A percentile compares a stretch with the other conserved stretches of the same genome.
These are phyloP conservation scores for Talaromyces sp. DNA, from an alignment of 2,329 filamentous ascomycete genomes.

Conservation along the genomic window DNA sequence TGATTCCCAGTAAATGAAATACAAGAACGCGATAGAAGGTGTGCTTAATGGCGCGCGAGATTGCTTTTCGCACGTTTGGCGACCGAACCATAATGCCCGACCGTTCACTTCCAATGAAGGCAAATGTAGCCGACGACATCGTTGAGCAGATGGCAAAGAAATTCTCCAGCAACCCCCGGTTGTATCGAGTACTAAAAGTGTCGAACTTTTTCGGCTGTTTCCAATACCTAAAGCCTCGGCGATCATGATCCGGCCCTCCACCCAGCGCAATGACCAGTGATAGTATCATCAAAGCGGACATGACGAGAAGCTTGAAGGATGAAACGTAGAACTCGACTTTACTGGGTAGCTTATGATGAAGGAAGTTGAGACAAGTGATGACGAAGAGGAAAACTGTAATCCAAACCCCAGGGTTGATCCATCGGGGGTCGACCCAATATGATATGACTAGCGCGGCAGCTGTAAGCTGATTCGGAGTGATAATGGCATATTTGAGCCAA, in stretches of 20 bases:
- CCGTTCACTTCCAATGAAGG: conserved; percentile 75
- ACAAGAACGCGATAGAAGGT: conserved; percentile 80
- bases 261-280: conserved; percentile 65
- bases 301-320: conserved; percentile 68
- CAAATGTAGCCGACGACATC: conserved; percentile 75
- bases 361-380: conserved; percentile 67
- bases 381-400: conserved; percentile 68
- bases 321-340: conserved; percentile 62
- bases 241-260: conserved; percentile 63
- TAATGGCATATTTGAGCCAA: conserved; percentile 79
- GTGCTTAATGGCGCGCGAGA: conserved; percentile 74
- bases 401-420: conserved; percentile 74
- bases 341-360: conserved; percentile 67
- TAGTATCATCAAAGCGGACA: conserved; percentile 66
- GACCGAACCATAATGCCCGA: conserved; percentile 76
- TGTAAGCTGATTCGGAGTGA: conserved; percentile 81
- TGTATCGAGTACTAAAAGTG: conserved; percentile 34
- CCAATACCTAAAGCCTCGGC: conserved; percentile 68
- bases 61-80: conserved; percentile 73
- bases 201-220: conserved; percentile 60
- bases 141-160: conserved; percentile 68
- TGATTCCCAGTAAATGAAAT: conserved; percentile 75
- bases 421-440: conserved; percentile 68
- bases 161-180: conserved; percentile 46
- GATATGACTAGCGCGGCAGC: conserved; percentile 75